phyloP scores from a whole-genome alignment of 148 eudicot species.

The Rhododendron vialii region DNA sequence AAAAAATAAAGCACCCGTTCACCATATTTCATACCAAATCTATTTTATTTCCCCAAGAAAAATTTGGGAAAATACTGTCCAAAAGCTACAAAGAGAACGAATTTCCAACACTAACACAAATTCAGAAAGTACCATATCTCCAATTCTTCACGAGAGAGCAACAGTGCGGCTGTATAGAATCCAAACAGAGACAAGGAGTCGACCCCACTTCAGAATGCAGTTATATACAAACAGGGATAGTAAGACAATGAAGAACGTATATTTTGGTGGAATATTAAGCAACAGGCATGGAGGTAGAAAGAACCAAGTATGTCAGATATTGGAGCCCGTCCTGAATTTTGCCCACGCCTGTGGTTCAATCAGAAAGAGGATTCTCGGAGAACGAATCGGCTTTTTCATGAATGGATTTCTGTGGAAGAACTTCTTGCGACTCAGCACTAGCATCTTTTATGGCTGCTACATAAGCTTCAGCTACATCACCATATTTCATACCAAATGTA shows the following conservation, averaged over 20 bases:
- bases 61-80: background rate
- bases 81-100: background rate
- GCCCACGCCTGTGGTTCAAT: constrained; percentile 51
- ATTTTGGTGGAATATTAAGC: constrained; percentile 33
- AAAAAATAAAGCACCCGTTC: too few species aligned
- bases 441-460: constrained; percentile 67
- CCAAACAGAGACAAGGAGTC: background rate
- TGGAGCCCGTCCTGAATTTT: constrained; percentile 83
- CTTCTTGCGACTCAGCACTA: constrained; percentile 41
- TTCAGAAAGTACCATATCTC: background rate
- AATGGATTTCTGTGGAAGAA: constrained; percentile 47
- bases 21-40: background rate
- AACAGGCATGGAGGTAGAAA: constrained; percentile 73
- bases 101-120: background rate
- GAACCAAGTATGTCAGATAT: constrained; percentile 51
- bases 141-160: background rate
- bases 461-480: constrained; percentile 83
- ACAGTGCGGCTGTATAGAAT: background rate
- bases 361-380: constrained; percentile 53
- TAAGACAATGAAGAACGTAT: background rate
- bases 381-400: constrained; percentile 64
- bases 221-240: background rate
- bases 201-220: background rate
- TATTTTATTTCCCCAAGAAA: background rate
- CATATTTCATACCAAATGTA: too few species aligned